Evolutionary conservation across 257 asterid genomes (phyloP).

Genomic region (Solanum stenotomum): DNA sequence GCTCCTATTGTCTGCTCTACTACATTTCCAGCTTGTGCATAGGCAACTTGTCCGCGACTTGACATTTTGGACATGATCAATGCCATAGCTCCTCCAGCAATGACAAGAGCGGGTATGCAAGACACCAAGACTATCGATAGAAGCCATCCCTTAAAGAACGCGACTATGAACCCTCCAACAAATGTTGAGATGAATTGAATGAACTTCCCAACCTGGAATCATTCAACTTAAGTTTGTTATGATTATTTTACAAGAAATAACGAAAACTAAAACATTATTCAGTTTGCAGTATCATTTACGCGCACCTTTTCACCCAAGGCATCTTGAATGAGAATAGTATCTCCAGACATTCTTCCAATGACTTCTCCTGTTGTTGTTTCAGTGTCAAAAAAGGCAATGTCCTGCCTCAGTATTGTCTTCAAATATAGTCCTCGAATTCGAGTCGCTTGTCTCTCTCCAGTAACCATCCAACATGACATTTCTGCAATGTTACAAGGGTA

Average conservation of each 20-base stretch:
- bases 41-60: constrained; percentile 37
- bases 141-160: constrained; percentile 52
- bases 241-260: neutral
- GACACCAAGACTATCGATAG: constrained; percentile 33
- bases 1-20: constrained; percentile 57
- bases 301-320: constrained; percentile 80
- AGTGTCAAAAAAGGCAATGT: constrained; percentile 55
- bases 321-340: constrained; percentile 65
- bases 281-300: neutral
- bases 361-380: constrained; percentile 59
- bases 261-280: neutral
- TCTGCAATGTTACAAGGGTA: constrained; percentile 15
- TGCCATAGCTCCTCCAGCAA: constrained; percentile 30
- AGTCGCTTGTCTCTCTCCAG: constrained; percentile 57
- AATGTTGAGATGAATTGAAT: constrained; percentile 45
- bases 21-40: constrained; percentile 52
- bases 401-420: constrained; percentile 50
- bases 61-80: constrained; percentile 34
- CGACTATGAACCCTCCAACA: constrained; percentile 48
- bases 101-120: constrained; percentile 36
- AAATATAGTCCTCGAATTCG: constrained; percentile 53
- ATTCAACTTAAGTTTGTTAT: neutral
- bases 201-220: constrained; percentile 49
- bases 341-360: constrained; percentile 58
- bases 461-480: constrained; percentile 62